These are phyloP conservation scores for Candida arabinofermentans DNA, from an alignment of 805 yeast genomes.

Conservation along the genomic window DNA sequence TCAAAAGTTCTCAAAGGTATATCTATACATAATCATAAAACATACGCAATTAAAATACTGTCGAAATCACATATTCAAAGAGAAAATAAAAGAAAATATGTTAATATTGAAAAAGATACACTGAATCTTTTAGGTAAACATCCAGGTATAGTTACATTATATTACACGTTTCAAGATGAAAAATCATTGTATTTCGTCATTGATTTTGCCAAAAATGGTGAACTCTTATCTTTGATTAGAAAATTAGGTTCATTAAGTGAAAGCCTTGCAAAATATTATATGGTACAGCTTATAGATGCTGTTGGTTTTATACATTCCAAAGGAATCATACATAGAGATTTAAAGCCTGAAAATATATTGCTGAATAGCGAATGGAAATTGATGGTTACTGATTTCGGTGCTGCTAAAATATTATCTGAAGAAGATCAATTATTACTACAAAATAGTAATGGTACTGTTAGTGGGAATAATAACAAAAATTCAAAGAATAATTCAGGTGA, in stretches of 20 bases:
- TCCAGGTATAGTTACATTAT: constrained; percentile 89
- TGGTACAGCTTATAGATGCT: constrained; percentile 86
- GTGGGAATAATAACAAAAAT: constrained; percentile 20
- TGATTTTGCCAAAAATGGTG: constrained; percentile 96
- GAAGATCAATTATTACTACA: constrained; percentile 28
- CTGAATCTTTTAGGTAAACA: constrained; percentile 84
- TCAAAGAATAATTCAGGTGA: constrained; percentile 10
- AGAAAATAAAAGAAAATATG: constrained; percentile 93
- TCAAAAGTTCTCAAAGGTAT: constrained; percentile 89
- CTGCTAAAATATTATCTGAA: constrained; percentile 76
- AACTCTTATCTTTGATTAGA: constrained; percentile 73
- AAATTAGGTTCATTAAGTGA: constrained; percentile 76
- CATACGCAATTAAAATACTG: constrained; percentile 87
- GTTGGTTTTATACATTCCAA: constrained; percentile 82
- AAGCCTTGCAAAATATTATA: constrained; percentile 70
- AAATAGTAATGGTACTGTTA: not conserved
- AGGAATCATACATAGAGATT: constrained; percentile 90
- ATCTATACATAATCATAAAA: constrained; percentile 66
- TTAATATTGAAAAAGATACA: constrained; percentile 90
- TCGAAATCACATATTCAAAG: constrained; percentile 90
- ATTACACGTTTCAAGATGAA: constrained; percentile 94
- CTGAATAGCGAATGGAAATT: constrained; percentile 81
- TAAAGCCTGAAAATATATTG: constrained; percentile 91
- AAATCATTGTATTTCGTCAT: constrained; percentile 83
- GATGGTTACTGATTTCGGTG: constrained; percentile 95